Evolutionary conservation across 2,329 filamentous ascomycete species (phyloP).

Genomic region (Trichoderma koningii): DNA sequence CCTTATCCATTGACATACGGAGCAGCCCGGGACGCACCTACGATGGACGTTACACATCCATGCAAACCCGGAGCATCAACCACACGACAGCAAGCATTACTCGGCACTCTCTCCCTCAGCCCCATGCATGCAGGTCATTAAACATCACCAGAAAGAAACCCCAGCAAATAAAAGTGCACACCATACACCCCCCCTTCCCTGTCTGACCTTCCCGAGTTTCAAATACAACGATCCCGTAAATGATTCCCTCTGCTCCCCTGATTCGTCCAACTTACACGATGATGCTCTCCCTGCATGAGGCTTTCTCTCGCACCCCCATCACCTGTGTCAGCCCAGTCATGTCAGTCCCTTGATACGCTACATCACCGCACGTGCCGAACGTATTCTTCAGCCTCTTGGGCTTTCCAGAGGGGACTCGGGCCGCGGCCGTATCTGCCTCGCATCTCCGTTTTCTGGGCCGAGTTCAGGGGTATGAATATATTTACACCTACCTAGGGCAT

Average conservation of each 20-base stretch:
- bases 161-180: neutral
- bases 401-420: constrained; percentile 14
- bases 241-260: constrained; percentile 17
- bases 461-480: neutral
- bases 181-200: neutral
- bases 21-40: neutral
- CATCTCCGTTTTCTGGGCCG: constrained; percentile 9
- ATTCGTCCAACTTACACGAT: constrained; percentile 2
- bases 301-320: neutral
- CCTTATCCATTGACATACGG: too few relatives aligned
- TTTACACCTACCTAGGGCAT: too few relatives aligned
- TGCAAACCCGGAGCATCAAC: neutral
- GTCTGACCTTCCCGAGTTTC: neutral
- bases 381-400: neutral
- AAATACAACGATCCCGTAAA: neutral
- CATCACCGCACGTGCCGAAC: neutral
- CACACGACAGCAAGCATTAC: neutral
- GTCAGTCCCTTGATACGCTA: neutral
- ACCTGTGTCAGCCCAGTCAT: too few relatives aligned
- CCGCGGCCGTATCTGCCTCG: constrained; percentile 21
- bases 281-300: neutral
- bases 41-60: too few relatives aligned
- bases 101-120: neutral
- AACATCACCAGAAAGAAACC: neutral
- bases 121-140: constrained; percentile 17